Base-by-base conservation (phyloP, 345 rosid species). In the Noccaea caerulescens region DNA sequence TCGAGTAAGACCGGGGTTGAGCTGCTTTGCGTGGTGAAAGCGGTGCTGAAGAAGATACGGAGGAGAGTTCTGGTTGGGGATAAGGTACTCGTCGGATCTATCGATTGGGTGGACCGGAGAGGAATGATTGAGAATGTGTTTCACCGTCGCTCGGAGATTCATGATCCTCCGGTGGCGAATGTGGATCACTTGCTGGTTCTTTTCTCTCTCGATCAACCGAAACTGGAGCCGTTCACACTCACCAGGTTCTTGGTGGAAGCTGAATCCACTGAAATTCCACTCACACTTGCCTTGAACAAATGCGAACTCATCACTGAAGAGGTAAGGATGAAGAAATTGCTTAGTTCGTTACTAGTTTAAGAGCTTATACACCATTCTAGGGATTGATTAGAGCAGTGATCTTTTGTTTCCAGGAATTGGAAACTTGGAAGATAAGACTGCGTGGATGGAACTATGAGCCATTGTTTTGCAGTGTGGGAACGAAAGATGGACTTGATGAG, bases 41-140 rank as follows among this genome's bases (percentile, higher is more conserved):
- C 96, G 11, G 83, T 93, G 76, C 66, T 91, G 77, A 93, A 91
- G 87, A 91, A 93, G 91, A 90, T 93, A 79, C 85, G 85, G 78
- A 77, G 98, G 81, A 86, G 91, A 63, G 96, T 93, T 47, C 58
- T 90, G 72, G 97, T 93, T 3, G 98, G 98, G 33, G 97, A 93
- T 69, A 85, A 73, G 77, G 98, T 93, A 41, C 70, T 92, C 45
- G 94, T 90, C 0, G 92, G 97, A 9, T 86, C 94, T 12, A 83
- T 93, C 52, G 97, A 93, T 81, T 93, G 98, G 98, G 84, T 85
- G 47, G 98, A 86, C 49, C 83, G 87, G 0, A 79, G 96, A 52
- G 96, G 91, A 41, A 76, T 86, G 89, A 92, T 89, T n/a, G 96
- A 92, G 86, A 87, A 92, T 60, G 90, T 87, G 79, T 89, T 86